Percentiles rank a stretch among this genome's conserved stretches.
Evolutionary conservation across 441 rosid genomes (phyloP).

Genomic region (Macaranga tanarius): DNA sequence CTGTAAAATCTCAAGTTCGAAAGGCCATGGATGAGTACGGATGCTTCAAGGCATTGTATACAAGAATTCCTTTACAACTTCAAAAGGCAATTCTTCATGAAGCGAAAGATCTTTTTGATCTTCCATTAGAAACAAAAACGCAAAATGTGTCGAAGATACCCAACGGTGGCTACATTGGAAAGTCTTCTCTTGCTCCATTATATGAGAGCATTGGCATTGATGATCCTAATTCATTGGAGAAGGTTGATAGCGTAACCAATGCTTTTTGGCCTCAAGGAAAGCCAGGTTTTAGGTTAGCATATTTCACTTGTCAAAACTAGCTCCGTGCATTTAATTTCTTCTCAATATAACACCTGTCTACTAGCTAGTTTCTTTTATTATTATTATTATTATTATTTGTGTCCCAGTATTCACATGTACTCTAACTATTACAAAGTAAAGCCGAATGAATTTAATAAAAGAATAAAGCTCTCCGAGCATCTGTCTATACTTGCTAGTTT

Average conservation of each 20-base stretch:
- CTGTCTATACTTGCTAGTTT: no score
- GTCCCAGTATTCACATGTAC: no score
- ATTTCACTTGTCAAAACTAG: neutral
- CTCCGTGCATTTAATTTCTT: neutral
- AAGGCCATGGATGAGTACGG: conserved; percentile 30
- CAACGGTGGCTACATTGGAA: conserved; percentile 31
- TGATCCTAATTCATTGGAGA: conserved; percentile 18
- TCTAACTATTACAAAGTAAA: no score
- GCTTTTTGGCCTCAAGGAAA: conserved; percentile 33
- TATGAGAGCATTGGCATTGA: conserved; percentile 37
- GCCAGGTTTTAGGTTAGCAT: conserved; percentile 24
- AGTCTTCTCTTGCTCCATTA: conserved; percentile 26
- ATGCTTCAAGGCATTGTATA: conserved; percentile 30
- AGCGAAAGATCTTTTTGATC: conserved; percentile 34
- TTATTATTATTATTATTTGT: no score
- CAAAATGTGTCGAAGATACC: conserved; percentile 23
- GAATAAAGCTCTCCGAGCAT: no score
- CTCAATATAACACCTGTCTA: no score
- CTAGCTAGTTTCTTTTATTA: no score
- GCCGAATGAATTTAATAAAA: no score
- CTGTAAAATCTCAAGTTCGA: conserved; percentile 23
- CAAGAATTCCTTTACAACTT: conserved; percentile 18
- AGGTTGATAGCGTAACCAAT: conserved; percentile 16
- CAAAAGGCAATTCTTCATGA: conserved; percentile 19
- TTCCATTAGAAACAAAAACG: conserved; percentile 28